Percentiles rank a stretch among this genome's conserved stretches.
Evolutionary conservation across 2,329 filamentous ascomycete genomes (phyloP).

Genomic region (Cordyceps pruinosa): DNA sequence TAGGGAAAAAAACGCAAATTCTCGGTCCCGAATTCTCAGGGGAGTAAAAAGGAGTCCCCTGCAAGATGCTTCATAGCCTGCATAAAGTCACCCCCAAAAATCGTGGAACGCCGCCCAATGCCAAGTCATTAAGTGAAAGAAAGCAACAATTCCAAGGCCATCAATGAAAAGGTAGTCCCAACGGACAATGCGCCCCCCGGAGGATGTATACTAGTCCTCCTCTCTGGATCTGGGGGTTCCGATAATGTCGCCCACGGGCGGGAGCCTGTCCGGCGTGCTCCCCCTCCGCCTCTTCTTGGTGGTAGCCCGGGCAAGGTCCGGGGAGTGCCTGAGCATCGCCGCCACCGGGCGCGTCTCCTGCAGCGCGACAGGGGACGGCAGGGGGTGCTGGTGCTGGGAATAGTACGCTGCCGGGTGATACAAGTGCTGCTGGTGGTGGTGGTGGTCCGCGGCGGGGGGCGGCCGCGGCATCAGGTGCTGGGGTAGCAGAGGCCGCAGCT

Average conservation of each 20-base stretch:
- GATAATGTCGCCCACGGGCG: constrained; percentile 5
- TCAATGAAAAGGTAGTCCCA: background rate
- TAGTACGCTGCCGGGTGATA: background rate
- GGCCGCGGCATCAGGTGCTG: constrained; percentile 27
- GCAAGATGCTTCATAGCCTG: background rate
- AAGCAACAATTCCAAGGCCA: background rate
- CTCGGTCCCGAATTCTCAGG: background rate
- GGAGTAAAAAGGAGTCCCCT: background rate
- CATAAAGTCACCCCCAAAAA: background rate
- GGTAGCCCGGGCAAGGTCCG: background rate
- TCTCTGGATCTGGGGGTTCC: background rate
- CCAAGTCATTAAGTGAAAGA: background rate
- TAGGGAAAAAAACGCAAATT: background rate
- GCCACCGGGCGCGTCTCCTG: background rate
- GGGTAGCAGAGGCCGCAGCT: constrained; percentile 26
- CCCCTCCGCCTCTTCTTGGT: background rate
- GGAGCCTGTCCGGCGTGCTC: constrained; percentile 1
- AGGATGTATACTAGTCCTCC: background rate
- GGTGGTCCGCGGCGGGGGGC: constrained; percentile 15
- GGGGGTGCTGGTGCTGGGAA: background rate
- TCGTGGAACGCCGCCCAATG: constrained; percentile 4
- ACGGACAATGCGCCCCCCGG: background rate
- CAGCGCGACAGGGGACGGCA: background rate
- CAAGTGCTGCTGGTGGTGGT: background rate
- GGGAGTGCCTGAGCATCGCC: background rate